phyloP scores from a whole-genome alignment of 2,329 filamentous ascomycete species.

The Monilinia vaccinii-corymbosi region DNA sequence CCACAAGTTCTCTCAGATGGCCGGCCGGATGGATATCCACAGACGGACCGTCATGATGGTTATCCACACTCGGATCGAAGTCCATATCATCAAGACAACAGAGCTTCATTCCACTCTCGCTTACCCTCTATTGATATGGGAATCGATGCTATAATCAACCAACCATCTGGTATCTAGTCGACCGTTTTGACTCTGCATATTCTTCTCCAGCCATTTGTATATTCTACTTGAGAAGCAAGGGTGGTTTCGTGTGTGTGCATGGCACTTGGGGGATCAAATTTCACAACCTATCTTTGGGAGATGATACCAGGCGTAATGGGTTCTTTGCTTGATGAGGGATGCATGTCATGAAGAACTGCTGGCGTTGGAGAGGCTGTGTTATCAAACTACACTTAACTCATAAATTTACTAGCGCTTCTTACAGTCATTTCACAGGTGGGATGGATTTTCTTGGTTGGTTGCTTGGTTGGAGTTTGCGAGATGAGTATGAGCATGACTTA shows the following conservation, averaged over 20 bases:
- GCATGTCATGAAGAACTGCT: not conserved
- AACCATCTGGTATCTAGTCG: constrained; percentile 27
- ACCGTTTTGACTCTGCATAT: not conserved
- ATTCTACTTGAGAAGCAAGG: not conserved
- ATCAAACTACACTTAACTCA: not conserved
- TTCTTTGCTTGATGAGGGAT: not conserved
- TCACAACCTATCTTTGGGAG: not conserved
- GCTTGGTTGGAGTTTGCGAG: not conserved
- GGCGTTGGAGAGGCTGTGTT: not conserved
- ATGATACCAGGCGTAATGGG: constrained; percentile 3
- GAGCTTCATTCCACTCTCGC: constrained; percentile 20
- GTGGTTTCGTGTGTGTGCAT: too few species aligned
- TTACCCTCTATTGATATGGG: constrained; percentile 52
- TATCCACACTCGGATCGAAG: not conserved
- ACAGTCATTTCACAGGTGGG: constrained; percentile 2
- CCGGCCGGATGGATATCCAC: constrained; percentile 8
- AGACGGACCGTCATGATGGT: constrained; percentile 3
- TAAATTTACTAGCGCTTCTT: not conserved
- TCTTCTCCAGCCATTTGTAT: not conserved
- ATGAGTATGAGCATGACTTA: constrained; percentile 6
- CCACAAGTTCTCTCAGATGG: constrained; percentile 5
- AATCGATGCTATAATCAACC: constrained; percentile 50
- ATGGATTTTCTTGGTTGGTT: not conserved
- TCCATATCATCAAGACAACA: not conserved
- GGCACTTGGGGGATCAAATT: not conserved